Evolutionary conservation across 1,284 basidiomycete species (phyloP).

Genomic region (Ganoderma sinense): DNA sequence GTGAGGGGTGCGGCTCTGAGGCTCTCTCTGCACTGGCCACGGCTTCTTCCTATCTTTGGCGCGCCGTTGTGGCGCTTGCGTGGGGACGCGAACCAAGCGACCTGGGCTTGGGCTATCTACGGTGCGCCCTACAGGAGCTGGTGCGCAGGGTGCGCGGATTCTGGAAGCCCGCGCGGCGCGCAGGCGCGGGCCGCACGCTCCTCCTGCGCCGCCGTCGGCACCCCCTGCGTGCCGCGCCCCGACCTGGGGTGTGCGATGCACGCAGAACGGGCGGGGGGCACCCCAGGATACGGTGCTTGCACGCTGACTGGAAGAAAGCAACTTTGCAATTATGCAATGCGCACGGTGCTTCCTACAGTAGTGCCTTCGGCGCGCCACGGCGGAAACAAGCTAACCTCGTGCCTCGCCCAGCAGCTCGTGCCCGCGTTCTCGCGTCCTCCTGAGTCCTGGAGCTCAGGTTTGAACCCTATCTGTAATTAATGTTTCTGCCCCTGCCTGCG

Average conservation of each 20-base stretch:
- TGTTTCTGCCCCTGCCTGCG: neutral
- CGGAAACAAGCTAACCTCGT: neutral
- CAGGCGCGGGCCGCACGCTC: neutral
- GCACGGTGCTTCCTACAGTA: neutral
- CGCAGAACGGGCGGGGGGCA: neutral
- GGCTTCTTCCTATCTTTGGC: slow-evolving; percentile 27
- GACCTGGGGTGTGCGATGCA: neutral
- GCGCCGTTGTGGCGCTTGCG: slow-evolving; percentile 14
- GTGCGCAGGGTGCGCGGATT: neutral
- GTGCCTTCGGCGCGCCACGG: neutral
- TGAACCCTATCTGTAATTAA: neutral
- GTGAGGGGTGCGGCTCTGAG: neutral
- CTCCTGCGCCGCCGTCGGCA: neutral
- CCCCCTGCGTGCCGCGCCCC: neutral
- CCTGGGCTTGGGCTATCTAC: neutral
- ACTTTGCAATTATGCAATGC: neutral
- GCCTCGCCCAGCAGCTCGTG: neutral
- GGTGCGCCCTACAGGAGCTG: neutral
- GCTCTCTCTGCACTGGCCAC: neutral
- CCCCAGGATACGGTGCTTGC: neutral
- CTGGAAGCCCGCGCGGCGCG: neutral
- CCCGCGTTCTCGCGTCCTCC: neutral
- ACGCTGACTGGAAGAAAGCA: neutral
- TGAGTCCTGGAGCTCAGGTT: neutral
- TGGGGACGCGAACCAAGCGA: neutral